Evolutionary conservation across 2,329 filamentous ascomycete genomes (phyloP), one percentile per base, ranked within the genome.

Genomic region (Huntiella moniliformis): DNA sequence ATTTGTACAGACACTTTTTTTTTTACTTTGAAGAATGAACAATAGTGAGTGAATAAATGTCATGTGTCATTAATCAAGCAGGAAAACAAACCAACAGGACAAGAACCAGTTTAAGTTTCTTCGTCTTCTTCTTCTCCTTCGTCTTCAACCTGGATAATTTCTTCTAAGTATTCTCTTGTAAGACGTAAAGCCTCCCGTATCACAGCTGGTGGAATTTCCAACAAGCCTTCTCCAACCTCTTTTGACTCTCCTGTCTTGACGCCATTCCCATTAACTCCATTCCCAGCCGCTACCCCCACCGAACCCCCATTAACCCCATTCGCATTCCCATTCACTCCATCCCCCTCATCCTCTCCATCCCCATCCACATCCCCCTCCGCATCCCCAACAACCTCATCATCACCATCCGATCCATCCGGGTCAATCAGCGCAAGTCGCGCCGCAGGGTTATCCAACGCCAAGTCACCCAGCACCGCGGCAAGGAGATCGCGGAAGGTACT

Each of bases 401-500:
- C 52, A 35, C 58, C 53, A 28, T 17, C 4, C 54, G 51, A n/a
- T 28, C 10, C 7, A 11, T 35, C 13, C 4, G 15, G 16, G 7
- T 39, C 31, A 16, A 34, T 17, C 1, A 28, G 5, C 15, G 42
- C 37, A 2, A 45, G 37, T 6, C 45, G 45, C 1, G 42, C 17
- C 4, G 42, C 52, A 38, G 48, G 42, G 7, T 57, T 51, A 31
- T 65, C 68, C 70, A 48, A 67, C 63, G 41, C 70, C 68, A 46
- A 79, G 56, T 79, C 75, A 49, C 77, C 71, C 53, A 79, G 63
- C 15, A 79, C 70, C 50, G 70, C 71, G 44, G 64, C 61, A 51
- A 79, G 66, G 28, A 79, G 70, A n/a, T 65, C 66, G 2, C 74
- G 74, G 56, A 77, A 79, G 4, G 68, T 75, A 16, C 65, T 67